Base-by-base conservation (phyloP, 805 yeast species). In the Metschnikowia baotianmanensis region DNA sequence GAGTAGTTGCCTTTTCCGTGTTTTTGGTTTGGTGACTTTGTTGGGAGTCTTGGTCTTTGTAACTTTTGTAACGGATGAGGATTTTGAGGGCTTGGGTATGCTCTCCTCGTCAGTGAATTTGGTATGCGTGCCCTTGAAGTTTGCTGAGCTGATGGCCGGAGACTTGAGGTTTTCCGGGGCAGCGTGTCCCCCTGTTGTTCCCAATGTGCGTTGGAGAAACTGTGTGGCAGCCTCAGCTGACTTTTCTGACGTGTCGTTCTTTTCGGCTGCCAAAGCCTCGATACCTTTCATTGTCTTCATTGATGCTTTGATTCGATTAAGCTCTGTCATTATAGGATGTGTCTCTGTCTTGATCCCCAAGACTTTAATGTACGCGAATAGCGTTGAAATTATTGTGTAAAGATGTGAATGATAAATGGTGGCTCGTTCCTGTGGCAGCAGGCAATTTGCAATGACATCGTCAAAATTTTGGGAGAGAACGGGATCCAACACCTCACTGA, bases 311-410 rank as follows among this genome's bases (percentile, higher is more conserved):
- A 86, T 82, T 46, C 89, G 68, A 6, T 67, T 70, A 38, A 86
- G 64, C 53, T 85, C 95, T 22, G 64, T 64, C 80, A 82, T 78
- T 16, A 88, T 75, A 2, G 83, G 80, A 50, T 83, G 87, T 6
- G 62, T 57, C 9, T 69, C 71, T 1, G 82, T 74, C 42, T 80
- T 77, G 12, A 70, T 59, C 1, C 91, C 91, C 12, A 62, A 62
- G 0, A 80, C 55, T 48, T 83, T 80, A 42, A 83, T 58, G 52
- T 80, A 77, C 4, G 83, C 73, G 58, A 76, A 82, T 40, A 79
- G 63, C 15, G 80, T 53, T 0, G 88, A 80, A 8, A 78, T 66
- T 20, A 81, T 50, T 1, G 77, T 65, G 57, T 82, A 82, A 10
- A 82, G 67, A 43, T 62, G 66, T 41, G 63, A 61, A 48, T 69